phyloP scores from a whole-genome alignment of 495 filamentous ascomycete species.

The Rhypophila decipiens region DNA sequence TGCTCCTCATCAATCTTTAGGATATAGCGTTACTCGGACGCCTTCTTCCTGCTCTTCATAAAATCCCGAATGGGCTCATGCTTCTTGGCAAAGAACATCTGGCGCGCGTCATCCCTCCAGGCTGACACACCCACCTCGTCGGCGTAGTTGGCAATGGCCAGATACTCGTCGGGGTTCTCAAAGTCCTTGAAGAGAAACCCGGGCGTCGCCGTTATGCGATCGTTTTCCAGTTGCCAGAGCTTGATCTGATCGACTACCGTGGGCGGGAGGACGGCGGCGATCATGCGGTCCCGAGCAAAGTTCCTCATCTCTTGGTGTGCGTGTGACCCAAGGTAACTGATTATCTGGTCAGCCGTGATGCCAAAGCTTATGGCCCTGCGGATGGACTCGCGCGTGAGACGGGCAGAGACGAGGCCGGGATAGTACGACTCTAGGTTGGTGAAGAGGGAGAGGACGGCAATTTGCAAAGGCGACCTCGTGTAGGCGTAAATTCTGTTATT shows the following conservation, averaged over 20 bases:
- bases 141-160: conserved; percentile 67
- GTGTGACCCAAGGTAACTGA: conserved; percentile 78
- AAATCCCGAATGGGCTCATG: conserved; percentile 78
- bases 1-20: too few relatives aligned
- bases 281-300: conserved; percentile 43
- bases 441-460: conserved; percentile 90
- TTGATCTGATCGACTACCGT: conserved; percentile 97
- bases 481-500: conserved; percentile 98
- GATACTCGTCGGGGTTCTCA: conserved; percentile 66
- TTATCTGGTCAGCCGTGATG: conserved; percentile 92
- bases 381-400: conserved; percentile 79
- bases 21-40: neutral
- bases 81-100: conserved; percentile 81
- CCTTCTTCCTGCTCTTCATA: conserved; percentile 57
- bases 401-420: conserved; percentile 84
- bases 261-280: conserved; percentile 73
- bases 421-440: conserved; percentile 77
- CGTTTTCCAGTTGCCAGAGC: conserved; percentile 94
- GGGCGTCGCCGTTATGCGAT: conserved; percentile 73
- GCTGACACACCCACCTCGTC: conserved; percentile 87
- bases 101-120: conserved; percentile 74
- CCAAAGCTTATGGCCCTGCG: conserved; percentile 79
- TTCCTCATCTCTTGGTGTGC: conserved; percentile 89
- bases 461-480: conserved; percentile 85
- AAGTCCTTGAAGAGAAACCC: conserved; percentile 93